Conservation (phyloP, 108 stramenopile genomes). For the Pseudonitzschia pungens region DNA sequence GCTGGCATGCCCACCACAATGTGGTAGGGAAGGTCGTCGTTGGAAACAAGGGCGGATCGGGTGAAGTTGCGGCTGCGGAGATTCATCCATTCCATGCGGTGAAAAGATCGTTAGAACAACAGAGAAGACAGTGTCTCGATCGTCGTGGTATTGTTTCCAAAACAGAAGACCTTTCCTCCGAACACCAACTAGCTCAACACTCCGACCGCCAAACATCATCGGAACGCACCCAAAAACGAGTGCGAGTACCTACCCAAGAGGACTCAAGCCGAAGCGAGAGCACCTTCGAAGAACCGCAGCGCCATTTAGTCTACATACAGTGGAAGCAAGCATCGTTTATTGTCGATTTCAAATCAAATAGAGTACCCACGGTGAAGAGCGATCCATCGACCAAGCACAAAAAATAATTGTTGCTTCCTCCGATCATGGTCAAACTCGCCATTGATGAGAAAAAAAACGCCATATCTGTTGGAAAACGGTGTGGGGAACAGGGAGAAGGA, state of each 20-base stretch:
- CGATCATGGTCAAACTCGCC: neutral
- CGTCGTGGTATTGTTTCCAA: too few relatives aligned
- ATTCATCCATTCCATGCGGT: too few relatives aligned
- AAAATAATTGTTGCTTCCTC: too few relatives aligned
- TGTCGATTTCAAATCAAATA: neutral
- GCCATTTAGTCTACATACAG: neutral
- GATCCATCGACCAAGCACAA: too few relatives aligned
- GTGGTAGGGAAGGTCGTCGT: conserved; percentile 71
- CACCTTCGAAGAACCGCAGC: conserved; percentile 10
- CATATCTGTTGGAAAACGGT: too few relatives aligned
- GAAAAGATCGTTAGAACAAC: neutral
- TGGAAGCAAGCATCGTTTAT: neutral
- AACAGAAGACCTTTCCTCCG: too few relatives aligned
- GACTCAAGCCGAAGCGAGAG: conserved; percentile 1
- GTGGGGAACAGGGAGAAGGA: too few relatives aligned
- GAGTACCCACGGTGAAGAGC: too few relatives aligned
- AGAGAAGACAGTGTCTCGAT: too few relatives aligned
- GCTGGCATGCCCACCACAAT: conserved; percentile 93
- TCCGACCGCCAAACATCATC: neutral
- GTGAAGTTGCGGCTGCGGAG: conserved; percentile 30
- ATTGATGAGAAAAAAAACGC: too few relatives aligned
- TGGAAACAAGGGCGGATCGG: conserved; percentile 5
- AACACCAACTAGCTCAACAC: neutral
- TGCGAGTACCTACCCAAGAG: neutral
- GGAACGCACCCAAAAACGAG: neutral